phyloP scores from a whole-genome alignment of 768 basidiomycete species.

The Pleurotus sapidus region DNA sequence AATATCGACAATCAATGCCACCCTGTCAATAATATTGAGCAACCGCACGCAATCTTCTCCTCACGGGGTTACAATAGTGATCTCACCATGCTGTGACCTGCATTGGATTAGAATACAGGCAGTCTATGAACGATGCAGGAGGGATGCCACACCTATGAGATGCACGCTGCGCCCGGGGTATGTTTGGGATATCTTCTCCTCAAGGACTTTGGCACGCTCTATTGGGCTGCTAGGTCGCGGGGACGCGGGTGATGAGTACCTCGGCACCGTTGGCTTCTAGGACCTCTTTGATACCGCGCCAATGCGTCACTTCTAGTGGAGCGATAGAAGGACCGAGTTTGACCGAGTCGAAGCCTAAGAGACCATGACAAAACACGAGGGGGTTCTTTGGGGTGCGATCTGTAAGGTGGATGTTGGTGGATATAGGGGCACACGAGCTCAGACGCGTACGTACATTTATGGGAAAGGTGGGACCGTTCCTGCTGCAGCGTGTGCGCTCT shows the following conservation, averaged over 20 bases:
- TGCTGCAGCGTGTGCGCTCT: constrained; percentile 43
- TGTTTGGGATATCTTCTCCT: constrained; percentile 70
- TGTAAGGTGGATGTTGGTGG: constrained; percentile 21
- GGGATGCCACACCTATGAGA: constrained; percentile 62
- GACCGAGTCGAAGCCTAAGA: constrained; percentile 86
- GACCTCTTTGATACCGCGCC: constrained; percentile 95
- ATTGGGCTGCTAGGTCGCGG: constrained; percentile 88
- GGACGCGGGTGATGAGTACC: constrained; percentile 91
- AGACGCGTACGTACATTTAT: constrained; percentile 54
- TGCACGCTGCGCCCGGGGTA: constrained; percentile 87
- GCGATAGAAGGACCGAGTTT: constrained; percentile 75
- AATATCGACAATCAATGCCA: constrained; percentile 90
- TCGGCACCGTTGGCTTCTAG: constrained; percentile 86
- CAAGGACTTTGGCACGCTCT: constrained; percentile 89
- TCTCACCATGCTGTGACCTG: constrained; percentile 74
- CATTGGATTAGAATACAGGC: constrained; percentile 6
- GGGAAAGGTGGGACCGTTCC: constrained; percentile 40
- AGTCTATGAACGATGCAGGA: not conserved
- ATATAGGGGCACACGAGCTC: constrained; percentile 8
- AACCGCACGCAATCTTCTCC: not conserved
- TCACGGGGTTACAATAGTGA: not conserved
- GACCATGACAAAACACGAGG: constrained; percentile 92
- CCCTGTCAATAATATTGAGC: constrained; percentile 37
- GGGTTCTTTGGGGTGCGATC: constrained; percentile 81
- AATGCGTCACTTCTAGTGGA: constrained; percentile 86